These are phyloP conservation scores for Debaryomyces robertsiae DNA, from an alignment of 1,139 yeast species.

Conservation along the genomic window DNA sequence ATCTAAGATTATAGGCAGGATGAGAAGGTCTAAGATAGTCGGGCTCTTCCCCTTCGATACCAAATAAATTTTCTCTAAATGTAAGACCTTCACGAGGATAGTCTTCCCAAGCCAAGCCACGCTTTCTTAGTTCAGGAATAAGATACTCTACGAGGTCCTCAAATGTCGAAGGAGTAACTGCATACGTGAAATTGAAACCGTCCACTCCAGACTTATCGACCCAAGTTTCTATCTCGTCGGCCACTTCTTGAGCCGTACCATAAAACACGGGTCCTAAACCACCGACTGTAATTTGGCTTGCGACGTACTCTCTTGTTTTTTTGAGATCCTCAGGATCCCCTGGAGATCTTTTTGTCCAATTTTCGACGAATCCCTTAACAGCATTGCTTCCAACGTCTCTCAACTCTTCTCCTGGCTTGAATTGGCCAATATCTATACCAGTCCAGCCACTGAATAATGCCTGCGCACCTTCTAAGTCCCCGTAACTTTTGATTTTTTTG, in stretches of 20 bases:
- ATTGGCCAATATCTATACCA: conserved; percentile 36
- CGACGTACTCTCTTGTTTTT: conserved; percentile 30
- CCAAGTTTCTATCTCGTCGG: conserved; percentile 34
- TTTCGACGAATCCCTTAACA: conserved; percentile 30
- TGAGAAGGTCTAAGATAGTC: conserved; percentile 28
- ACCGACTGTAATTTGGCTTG: conserved; percentile 32
- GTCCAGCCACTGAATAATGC: conserved; percentile 43
- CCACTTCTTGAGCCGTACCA: conserved; percentile 28
- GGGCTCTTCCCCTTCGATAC: conserved; percentile 26
- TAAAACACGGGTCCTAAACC: conserved; percentile 32
- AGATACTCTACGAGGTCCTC: conserved; percentile 32
- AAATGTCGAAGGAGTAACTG: conserved; percentile 29
- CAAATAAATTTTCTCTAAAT: conserved; percentile 31
- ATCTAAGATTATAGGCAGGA: conserved; percentile 42
- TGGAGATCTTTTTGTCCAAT: conserved; percentile 35
- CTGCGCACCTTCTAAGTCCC: conserved; percentile 44
- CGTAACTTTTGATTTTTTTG: conserved; percentile 31
- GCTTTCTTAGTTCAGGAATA: conserved; percentile 28
- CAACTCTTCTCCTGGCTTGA: conserved; percentile 31
- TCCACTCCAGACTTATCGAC: conserved; percentile 33
- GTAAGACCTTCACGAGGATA: conserved; percentile 28
- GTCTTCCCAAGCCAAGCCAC: conserved; percentile 32
- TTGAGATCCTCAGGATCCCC: conserved; percentile 27
- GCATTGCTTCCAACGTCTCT: conserved; percentile 32
- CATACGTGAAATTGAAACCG: conserved; percentile 34